Base-by-base conservation (phyloP, 768 basidiomycete genomes). In the Hortiboletus campestris region DNA sequence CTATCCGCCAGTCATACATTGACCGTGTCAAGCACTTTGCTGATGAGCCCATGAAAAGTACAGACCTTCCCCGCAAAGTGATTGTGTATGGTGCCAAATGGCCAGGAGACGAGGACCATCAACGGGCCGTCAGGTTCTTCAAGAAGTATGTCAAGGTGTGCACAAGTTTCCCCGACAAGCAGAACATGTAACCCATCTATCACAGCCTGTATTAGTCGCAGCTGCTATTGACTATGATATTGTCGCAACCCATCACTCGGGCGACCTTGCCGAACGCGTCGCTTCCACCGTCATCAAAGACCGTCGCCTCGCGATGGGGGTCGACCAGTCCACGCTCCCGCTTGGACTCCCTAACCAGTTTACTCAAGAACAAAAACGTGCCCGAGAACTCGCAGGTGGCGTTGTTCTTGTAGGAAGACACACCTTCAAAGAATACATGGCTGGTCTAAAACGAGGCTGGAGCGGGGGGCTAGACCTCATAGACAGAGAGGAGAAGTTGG, bases 121-220 rank as follows among this genome's bases (percentile, higher is more conserved):
- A 94, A 68, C 82, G 89, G 55, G 81, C 85, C 53, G 76, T 91
- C 70, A 86, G 80, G 74, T 92, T 93, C 77, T 98, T 98, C 78
- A 88, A 91, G 71, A 93, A 91, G 79, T 98, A 97, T 74, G 84
- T 98, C 77, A 96, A 97, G 89, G 97, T 97, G 60, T 60, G 84
- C 64, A 43, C 53, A 62, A 50, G 60, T 65, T 59, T 58, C 16
- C 35, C 46, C 20, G 44, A 46, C 43, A 31, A 35, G 41, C n/a
- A 41, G 28, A 46, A 25, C 40, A 35, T 48, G 20, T 14, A 65
- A 40, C 48, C 8, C 45, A 47, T 49, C 35, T 48, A 41, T 43
- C 54, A 14, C 66, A 99, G 97, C 97, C 97, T 10, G 82, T 96
- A 53, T 79, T 99, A 6, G 90, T 95, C 35, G 94, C 96, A 6